A percentile compares a stretch with the other conserved stretches of the same genome.
phyloP scores from a whole-genome alignment of 2,329 filamentous ascomycete species.

The Alternaria novae-zelandiae region DNA sequence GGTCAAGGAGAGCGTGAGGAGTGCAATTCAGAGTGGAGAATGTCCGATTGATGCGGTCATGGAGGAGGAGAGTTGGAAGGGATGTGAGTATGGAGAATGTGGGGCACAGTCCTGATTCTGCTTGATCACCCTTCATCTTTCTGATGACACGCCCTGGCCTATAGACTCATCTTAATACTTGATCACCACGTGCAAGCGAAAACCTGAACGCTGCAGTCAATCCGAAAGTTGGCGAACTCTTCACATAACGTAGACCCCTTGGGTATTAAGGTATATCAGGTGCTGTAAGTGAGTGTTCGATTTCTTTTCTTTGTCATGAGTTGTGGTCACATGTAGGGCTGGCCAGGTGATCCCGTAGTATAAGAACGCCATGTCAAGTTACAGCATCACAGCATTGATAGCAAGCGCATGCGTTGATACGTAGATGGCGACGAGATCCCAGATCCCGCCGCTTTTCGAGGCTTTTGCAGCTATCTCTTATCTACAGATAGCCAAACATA shows the following conservation, averaged over 20 bases:
- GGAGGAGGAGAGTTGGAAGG: constrained; percentile 13
- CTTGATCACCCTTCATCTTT: not conserved
- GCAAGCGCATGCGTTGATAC: not conserved
- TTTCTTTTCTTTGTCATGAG: not conserved
- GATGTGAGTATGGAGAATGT: constrained; percentile 18
- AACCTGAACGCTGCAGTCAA: not conserved
- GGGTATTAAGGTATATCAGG: not conserved
- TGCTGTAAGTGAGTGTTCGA: not conserved
- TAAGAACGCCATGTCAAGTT: not conserved
- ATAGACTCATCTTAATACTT: not conserved
- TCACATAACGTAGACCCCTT: not conserved
- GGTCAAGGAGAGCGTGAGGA: constrained; percentile 1
- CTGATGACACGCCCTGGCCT: not conserved
- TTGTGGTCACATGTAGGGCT: not conserved
- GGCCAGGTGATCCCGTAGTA: not conserved
- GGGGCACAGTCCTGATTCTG: constrained; percentile 18
- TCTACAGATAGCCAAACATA: constrained; percentile 5
- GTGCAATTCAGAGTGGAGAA: constrained; percentile 2
- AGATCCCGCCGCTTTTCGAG: not conserved
- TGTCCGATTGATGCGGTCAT: constrained; percentile 10
- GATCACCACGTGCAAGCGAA: not conserved
- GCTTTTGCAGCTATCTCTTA: constrained; percentile 2
- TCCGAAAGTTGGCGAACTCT: not conserved
- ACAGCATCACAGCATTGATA: not conserved
- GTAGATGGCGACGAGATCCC: constrained; percentile 1